Percentiles rank a stretch among this genome's conserved stretches.
phyloP scores from a whole-genome alignment of 345 rosid genomes.

The Lepidium africanum region DNA sequence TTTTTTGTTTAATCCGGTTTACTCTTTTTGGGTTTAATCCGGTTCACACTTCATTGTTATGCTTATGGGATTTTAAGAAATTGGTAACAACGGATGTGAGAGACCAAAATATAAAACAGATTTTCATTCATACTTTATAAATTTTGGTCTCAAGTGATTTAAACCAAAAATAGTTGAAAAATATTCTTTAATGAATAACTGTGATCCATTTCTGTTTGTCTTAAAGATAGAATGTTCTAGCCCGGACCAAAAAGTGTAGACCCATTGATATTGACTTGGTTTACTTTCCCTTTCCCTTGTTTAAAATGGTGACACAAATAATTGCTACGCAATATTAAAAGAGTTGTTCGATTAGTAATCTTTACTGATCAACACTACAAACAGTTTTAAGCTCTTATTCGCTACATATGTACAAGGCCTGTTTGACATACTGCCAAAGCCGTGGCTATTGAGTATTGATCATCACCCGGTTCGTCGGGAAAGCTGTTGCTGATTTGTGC shows the following conservation, averaged over 20 bases:
- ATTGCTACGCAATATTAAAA: neutral
- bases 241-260: too few species aligned
- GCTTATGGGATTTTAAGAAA: too few species aligned
- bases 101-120: too few species aligned
- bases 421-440: neutral
- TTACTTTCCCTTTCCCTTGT: neutral
- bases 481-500: conserved; percentile 42
- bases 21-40: too few species aligned
- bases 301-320: neutral
- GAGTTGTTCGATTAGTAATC: neutral
- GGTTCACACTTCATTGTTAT: neutral
- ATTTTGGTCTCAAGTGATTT: too few species aligned
- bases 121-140: too few species aligned
- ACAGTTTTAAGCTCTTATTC: conserved; percentile 15
- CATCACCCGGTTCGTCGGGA: conserved; percentile 12
- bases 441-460: neutral
- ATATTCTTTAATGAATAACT: too few species aligned
- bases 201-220: too few species aligned
- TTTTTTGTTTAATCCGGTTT: too few species aligned
- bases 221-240: too few species aligned
- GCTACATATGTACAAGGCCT: conserved; percentile 8
- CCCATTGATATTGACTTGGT: neutral
- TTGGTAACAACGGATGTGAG: too few species aligned
- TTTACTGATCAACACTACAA: conserved; percentile 4
- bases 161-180: too few species aligned